Evolutionary conservation across 371 early-diverging fungal genomes (phyloP), one percentile per base, ranked within the genome.

Genomic region (Homolaphlyctis polyrhiza): DNA sequence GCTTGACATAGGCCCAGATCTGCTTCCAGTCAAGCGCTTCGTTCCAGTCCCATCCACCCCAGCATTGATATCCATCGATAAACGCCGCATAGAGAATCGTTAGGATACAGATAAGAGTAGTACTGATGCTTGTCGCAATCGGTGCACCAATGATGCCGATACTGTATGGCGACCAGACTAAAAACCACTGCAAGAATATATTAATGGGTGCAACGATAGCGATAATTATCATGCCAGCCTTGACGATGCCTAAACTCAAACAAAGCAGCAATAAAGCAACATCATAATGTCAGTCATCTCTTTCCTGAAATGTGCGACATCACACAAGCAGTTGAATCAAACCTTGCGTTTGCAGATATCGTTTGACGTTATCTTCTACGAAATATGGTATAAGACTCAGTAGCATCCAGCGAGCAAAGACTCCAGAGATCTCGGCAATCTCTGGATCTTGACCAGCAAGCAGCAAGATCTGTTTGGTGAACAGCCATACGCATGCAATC

Each of bases 131-230:
- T 0, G 89, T 88, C 14, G 92, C 94, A 3, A 92, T 64, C 0
- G 95, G 93, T 0, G 94, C 91, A 27, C 96, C 95, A 48, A 88
- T 84, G 59, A 86, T 89, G 11, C 95, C 95, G 28, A 93, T 62
- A 39, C 39, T 39, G 18, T 84, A 69, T 18, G 84, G 79, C 48
- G 85, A 79, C 81, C 86, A 90, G 29, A 93, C 92, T 25, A 93
- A 72, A 11, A 74, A 33, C 65, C 70, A 92, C 71, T 88, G 92
- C 63, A 89, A 72, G 25, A 87, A 61, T 1, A 90, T 71, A 69
- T 92, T 93, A 62, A 92, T 57, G 25, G 92, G 92, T 5, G 89
- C 71, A 11, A 86, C 85, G 25, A 90, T 76, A 45, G 87, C 48
- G 61, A 89, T 77, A 8, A 91, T 85, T 63, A 73, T 81, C 29